Conservation (phyloP, 768 basidiomycete species). For the Candolleomyces efflorescens region DNA sequence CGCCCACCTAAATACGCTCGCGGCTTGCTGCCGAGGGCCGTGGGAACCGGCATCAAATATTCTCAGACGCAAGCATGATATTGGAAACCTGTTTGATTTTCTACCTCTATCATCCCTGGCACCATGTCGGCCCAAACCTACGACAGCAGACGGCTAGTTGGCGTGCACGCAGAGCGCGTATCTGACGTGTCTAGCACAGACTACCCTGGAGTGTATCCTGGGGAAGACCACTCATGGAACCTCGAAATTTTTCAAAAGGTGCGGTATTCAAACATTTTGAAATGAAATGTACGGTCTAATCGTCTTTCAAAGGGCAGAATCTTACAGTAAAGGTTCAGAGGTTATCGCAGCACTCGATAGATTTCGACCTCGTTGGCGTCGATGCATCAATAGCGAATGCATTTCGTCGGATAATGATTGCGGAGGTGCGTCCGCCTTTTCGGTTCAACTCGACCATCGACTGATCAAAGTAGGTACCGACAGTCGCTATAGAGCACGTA, state of each 20-base stretch:
- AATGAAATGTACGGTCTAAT: conserved; percentile 12
- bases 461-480: conserved; percentile 65
- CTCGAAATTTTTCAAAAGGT: conserved; percentile 74
- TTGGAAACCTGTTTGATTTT: background rate
- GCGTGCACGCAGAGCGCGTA: conserved; percentile 64
- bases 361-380: conserved; percentile 93
- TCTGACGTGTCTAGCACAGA: conserved; percentile 84
- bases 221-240: conserved; percentile 84
- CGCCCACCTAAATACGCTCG: no score
- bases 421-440: conserved; percentile 61
- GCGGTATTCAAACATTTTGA: conserved; percentile 20
- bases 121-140: conserved; percentile 1
- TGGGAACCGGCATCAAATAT: background rate
- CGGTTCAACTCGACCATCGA: no score
- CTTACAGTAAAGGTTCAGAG: conserved; percentile 71
- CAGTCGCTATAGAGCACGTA: conserved; percentile 84
- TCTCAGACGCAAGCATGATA: background rate
- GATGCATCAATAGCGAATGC: conserved; percentile 97
- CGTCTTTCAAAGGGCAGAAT: conserved; percentile 49
- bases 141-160: conserved; percentile 53
- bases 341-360: conserved; percentile 78
- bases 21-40: background rate
- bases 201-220: conserved; percentile 85
- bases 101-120: background rate
- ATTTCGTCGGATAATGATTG: conserved; percentile 85